Base-by-base conservation (phyloP, 192 early-diverging fungal genomes). In the Kickxella alabastrina region DNA sequence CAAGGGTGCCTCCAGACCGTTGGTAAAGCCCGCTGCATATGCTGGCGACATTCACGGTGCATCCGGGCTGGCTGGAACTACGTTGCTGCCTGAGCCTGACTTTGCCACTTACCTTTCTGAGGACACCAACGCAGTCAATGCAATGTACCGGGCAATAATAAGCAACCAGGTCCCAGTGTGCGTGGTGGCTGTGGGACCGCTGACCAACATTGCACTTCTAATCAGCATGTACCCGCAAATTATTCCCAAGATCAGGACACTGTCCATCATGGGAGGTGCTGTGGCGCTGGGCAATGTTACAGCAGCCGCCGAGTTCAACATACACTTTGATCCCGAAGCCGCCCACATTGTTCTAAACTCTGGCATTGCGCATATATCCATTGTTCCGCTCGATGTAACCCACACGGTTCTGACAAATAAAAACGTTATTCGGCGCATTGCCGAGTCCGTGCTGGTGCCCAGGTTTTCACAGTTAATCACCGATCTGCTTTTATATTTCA, bases 121-220 rank as follows among this genome's bases (percentile, higher is more conserved):
- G 3, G 52, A 23, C 28, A 43, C 23, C 1, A 55, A 45, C 24
- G 65, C 58, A 1, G 38, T 61, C 18, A 52, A 51, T 5, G 65
- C 58, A 15, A 60, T 72, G 50, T 29, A 17, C 5, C n/a, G 45
- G 6, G 58, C 59, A 0, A 65, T 72, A 18, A 61, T 61, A 45
- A 35, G n/a, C 29, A 64, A 49, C 17, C 15, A 21, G 2, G 40
- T 34, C 49, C 57, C 57, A 0, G 40, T 66, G 7, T 38, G 45
- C 2, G 32, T 79, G 13, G 64, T 62, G 6, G 72, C 78, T 0
- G 54, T 63, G 19, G 78, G 72, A 0, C 72, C 78, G 8, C 44
- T 76, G 36, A 79, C 78, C 15, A 79, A 79, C 27, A 47, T 75
- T 28, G 78, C 68, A 17, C 44, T 76, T 13, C 46, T 79, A n/a